These are phyloP conservation scores for Monosporozyma siamensis DNA, from an alignment of 805 yeast species.

Conservation along the genomic window DNA sequence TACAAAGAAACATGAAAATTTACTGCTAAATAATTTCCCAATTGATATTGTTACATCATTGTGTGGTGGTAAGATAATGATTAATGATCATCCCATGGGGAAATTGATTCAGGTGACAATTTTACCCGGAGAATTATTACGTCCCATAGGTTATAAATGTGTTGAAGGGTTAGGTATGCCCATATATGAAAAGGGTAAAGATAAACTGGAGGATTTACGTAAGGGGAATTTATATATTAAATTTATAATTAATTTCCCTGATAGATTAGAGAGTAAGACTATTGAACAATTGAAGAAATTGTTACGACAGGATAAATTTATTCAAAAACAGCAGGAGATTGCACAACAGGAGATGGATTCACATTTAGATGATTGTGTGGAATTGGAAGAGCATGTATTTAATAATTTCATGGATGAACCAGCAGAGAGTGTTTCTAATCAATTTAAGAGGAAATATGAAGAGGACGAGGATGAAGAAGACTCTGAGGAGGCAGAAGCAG, in stretches of 20 bases:
- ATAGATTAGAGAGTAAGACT: conserved; percentile 14
- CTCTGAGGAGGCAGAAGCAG: not conserved
- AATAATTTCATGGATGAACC: conserved; percentile 9
- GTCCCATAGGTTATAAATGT: conserved; percentile 39
- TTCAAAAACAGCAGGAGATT: conserved; percentile 9
- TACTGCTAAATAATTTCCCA: conserved; percentile 34
- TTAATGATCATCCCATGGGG: conserved; percentile 27
- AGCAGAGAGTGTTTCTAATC: not conserved
- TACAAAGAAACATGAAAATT: conserved; percentile 35
- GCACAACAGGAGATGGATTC: conserved; percentile 8
- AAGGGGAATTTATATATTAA: conserved; percentile 51
- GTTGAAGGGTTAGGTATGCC: conserved; percentile 52
- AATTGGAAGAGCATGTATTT: conserved; percentile 20
- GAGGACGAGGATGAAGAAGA: conserved; percentile 1
- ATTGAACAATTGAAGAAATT: conserved; percentile 10
- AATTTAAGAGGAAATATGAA: conserved; percentile 1
- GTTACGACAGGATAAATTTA: conserved; percentile 13
- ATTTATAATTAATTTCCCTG: conserved; percentile 52
- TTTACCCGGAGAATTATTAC: conserved; percentile 43
- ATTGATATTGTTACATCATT: conserved; percentile 47
- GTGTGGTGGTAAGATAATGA: conserved; percentile 42
- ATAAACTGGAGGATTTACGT: not conserved
- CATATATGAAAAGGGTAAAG: conserved; percentile 4
- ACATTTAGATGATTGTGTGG: conserved; percentile 14
- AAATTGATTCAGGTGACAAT: conserved; percentile 37